Base-by-base conservation (phyloP, 2,329 filamentous ascomycete species). In the Fusarium fujikuroi region DNA sequence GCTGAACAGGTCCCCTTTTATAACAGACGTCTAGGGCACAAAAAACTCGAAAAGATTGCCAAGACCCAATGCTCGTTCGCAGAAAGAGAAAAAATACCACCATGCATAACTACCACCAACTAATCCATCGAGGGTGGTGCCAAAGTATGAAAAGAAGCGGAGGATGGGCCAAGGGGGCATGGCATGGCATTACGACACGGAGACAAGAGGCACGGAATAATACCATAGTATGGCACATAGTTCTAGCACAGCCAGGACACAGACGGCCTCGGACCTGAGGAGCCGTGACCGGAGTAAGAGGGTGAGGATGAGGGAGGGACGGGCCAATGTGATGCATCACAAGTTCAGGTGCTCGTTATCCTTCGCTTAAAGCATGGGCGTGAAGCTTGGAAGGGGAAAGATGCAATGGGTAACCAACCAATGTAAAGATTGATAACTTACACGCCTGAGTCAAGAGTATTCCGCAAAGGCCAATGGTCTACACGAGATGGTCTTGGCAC, bases 291-390 rank as follows among this genome's bases (percentile, higher is more conserved):
- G 52, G 60, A 73, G 44, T 47, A 30, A 47, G 44, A 47, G 25
- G 32, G 32, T n/a, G 40, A 42, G 59, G 21, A 40, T 40, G 40
- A 28, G 32, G 43, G 64, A 67, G 40, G 54, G 36, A 25, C n/a
- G 40, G 60, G 34, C 65, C 69, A 70, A 69, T 75, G 69, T 75
- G 72, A 75, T 75, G 60, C 72, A 71, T 73, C 64, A 74, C 72
- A 74, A 73, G 42, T 67, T 59, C 34, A 49, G 52, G 32, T 49
- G 56, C 56, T 49, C 7, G 64, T 56, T 50, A 53, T 57, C 63
- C 56, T 62, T 73, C 66, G 70, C 70, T 73, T 73, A 57, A 25
- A 19, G 54, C 28, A 60, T 39, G 54, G 60, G 42, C 42, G 53
- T 63, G 60, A 66, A 67, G 58, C 58, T 67, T 43, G 43, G 57